Conservation (phyloP, 345 rosid genomes). For the Eucalyptus urophylla region DNA sequence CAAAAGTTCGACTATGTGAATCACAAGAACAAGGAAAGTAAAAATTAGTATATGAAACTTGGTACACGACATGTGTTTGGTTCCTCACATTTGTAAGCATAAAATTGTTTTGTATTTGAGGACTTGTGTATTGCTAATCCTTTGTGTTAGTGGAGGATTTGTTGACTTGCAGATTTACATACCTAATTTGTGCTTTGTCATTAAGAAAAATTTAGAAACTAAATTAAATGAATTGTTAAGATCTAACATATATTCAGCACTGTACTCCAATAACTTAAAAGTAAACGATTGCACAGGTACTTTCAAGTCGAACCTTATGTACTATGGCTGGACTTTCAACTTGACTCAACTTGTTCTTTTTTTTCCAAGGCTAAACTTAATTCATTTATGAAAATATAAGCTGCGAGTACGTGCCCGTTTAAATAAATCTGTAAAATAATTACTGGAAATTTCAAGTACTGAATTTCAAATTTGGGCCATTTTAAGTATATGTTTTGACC, state of each 20-base stretch:
- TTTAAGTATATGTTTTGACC: background rate
- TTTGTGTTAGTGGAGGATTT: background rate
- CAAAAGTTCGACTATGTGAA: no score
- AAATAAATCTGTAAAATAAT: background rate
- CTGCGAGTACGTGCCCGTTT: background rate
- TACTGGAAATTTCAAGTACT: background rate
- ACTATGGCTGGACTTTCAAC: background rate
- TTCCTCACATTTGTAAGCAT: no score
- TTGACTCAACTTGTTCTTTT: background rate
- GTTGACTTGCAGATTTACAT: background rate
- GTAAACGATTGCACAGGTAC: rapidly evolving
- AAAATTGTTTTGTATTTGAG: no score
- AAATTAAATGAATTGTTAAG: background rate
- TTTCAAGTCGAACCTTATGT: background rate
- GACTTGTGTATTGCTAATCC: background rate
- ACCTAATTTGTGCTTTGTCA: background rate
- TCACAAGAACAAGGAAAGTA: no score
- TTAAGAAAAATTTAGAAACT: rapidly evolving
- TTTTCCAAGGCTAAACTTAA: background rate
- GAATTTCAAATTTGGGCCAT: background rate
- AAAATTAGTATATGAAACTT: no score
- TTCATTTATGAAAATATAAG: background rate
- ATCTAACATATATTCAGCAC: no score
- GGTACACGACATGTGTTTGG: no score
- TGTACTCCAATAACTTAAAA: background rate